Base-by-base conservation (phyloP, 371 early-diverging fungal species). In the Apophysomyces elegans region DNA sequence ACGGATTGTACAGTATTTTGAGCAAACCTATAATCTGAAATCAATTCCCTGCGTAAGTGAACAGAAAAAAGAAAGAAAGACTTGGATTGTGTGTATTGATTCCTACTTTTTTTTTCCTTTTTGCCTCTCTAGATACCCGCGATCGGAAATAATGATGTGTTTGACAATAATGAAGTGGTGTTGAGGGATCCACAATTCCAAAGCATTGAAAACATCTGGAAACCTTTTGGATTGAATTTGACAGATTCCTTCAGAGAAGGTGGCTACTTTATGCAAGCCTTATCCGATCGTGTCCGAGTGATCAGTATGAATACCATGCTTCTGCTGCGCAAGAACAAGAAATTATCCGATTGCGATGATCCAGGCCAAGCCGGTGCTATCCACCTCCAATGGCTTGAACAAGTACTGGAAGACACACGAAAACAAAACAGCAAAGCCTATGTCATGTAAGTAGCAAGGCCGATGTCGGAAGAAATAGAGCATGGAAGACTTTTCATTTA, bases 141-240 rank as follows among this genome's bases (percentile, higher is more conserved):
- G 8, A 66, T 79, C 21, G 80, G 80, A 35, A 79, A 79, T 41
- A 77, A 76, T 57, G 80, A 79, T 35, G 69, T 67, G n/a, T 56
- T 69, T 46, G 59, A 72, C 5, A 62, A 69, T 54, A 67, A 68
- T 11, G 46, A 36, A 36, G 54, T 41, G 0, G 54, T 32, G 5
- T 45, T 44, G 9, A 58, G 67, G 37, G 66, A 69, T 59, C 26
- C 56, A 5, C 59, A 64, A 8, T 67, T 41, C 62, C 37, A 61
- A 37, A 38, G 32, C 1, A 64, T 69, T 41, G 38, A 65, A 41
- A 18, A 16, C 7, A n/a, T 73, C 14, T 73, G 73, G 73, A 14
- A 46, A 58, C 73, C 73, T 16, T 64, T 67, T 3, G 56, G 35
- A 21, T 43, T 73, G 4, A 69, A 73, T 35, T 43, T 63, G 8